Conservation (phyloP, 495 filamentous ascomycete genomes). For the Penicillium paxilli region DNA sequence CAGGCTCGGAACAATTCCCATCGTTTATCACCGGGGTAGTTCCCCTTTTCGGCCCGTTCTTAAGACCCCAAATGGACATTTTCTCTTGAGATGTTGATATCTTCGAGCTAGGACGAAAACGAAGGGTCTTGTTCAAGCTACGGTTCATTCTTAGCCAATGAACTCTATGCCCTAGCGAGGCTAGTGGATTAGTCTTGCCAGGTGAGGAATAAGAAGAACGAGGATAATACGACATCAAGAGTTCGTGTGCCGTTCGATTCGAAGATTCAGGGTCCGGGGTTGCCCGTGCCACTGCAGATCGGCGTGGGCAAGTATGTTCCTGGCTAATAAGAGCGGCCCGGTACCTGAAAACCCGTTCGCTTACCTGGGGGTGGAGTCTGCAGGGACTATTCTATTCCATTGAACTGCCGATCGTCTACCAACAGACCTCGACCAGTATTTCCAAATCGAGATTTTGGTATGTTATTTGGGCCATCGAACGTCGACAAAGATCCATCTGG, state of each 20-base stretch:
- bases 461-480: not conserved
- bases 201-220: constrained; percentile 6
- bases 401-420: constrained; percentile 1
- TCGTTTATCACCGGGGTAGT: constrained; percentile 12
- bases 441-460: not conserved
- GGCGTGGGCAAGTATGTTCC: not conserved
- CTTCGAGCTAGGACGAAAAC: constrained; percentile 6
- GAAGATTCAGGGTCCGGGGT: not conserved
- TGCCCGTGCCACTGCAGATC: constrained; percentile 1
- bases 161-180: constrained; percentile 6
- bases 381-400: not conserved
- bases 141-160: constrained; percentile 11
- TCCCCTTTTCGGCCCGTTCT: constrained; percentile 16
- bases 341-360: constrained; percentile 4
- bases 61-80: not conserved
- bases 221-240: constrained; percentile 13
- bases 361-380: not conserved
- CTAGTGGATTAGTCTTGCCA: constrained; percentile 15
- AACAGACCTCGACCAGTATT: not conserved
- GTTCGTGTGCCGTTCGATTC: constrained; percentile 5
- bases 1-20: constrained; percentile 8
- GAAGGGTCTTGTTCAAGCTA: constrained; percentile 1
- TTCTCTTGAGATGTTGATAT: constrained; percentile 9
- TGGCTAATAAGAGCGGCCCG: not conserved
- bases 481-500: not conserved